Evolutionary conservation across 1,284 basidiomycete species (phyloP).

Genomic region (Jaminaea rosea): DNA sequence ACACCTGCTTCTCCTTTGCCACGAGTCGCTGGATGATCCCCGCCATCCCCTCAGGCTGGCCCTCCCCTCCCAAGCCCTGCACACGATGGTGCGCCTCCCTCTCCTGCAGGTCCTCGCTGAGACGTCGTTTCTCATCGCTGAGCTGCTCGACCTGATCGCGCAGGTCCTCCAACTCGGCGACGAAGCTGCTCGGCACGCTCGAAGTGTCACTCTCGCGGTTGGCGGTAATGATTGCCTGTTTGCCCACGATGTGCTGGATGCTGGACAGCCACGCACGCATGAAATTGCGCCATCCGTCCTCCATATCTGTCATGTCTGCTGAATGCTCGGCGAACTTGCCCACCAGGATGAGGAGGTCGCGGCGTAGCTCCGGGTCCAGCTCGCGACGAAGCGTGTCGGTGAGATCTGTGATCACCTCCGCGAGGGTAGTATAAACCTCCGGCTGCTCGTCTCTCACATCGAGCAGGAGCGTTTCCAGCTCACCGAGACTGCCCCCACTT

Average conservation of each 20-base stretch:
- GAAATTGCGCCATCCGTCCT: slow-evolving; percentile 59
- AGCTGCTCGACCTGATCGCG: slow-evolving; percentile 57
- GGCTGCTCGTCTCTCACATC: slow-evolving; percentile 23
- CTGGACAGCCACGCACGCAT: slow-evolving; percentile 58
- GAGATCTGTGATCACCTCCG: slow-evolving; percentile 52
- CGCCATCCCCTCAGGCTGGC: slow-evolving; percentile 54
- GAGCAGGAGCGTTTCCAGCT: slow-evolving; percentile 19
- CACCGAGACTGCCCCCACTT: slow-evolving; percentile 17
- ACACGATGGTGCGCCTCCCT: slow-evolving; percentile 54
- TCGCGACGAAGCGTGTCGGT: slow-evolving; percentile 57
- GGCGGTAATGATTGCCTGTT: slow-evolving; percentile 54
- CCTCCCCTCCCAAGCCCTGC: slow-evolving; percentile 7
- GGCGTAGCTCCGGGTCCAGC: slow-evolving; percentile 58
- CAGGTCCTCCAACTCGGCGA: slow-evolving; percentile 59
- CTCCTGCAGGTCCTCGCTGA: slow-evolving; percentile 56
- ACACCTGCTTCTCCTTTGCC: slow-evolving; percentile 73
- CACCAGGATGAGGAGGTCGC: slow-evolving; percentile 57
- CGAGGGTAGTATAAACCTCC: slow-evolving; percentile 41
- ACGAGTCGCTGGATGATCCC: slow-evolving; percentile 72
- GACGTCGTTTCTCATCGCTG: slow-evolving; percentile 57
- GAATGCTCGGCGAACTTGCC: slow-evolving; percentile 63
- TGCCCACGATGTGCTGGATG: slow-evolving; percentile 63
- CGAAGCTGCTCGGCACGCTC: slow-evolving; percentile 51
- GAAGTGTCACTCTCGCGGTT: slow-evolving; percentile 51
- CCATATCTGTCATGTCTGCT: slow-evolving; percentile 57